These are phyloP conservation scores for Fusarium guadeloupense DNA, from an alignment of 2,329 filamentous ascomycete genomes.

Conservation along the genomic window DNA sequence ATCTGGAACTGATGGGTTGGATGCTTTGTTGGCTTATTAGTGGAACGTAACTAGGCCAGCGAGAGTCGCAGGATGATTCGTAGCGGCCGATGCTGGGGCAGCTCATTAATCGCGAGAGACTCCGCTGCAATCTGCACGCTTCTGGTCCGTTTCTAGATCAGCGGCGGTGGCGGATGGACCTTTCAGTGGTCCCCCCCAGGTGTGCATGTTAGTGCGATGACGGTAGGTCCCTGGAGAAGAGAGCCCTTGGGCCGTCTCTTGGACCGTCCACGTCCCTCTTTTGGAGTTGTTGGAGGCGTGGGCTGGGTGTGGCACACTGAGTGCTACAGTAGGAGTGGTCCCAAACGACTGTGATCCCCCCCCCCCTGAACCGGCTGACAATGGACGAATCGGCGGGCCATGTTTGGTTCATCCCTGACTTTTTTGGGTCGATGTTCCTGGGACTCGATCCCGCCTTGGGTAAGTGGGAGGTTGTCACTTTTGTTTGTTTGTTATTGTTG, in stretches of 20 bases:
- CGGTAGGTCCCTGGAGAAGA: slow-evolving; percentile 8
- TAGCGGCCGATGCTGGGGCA: slow-evolving; percentile 42
- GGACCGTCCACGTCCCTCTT: slow-evolving; percentile 5
- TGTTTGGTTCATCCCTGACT: slow-evolving; percentile 35
- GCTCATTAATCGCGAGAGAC: slow-evolving; percentile 41
- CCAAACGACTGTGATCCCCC: slow-evolving; percentile 27
- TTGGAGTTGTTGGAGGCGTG: slow-evolving; percentile 3
- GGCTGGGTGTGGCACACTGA: slow-evolving; percentile 15
- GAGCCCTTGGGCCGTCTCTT: slow-evolving; percentile 19
- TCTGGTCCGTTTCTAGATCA: slow-evolving; percentile 47
- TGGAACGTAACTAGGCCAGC: slow-evolving; percentile 22
- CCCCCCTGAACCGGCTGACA: slow-evolving; percentile 26
- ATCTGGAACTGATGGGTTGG: background rate
- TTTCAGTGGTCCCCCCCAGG: slow-evolving; percentile 25
- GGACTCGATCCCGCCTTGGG: slow-evolving; percentile 31
- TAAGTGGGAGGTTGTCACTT: slow-evolving; percentile 17
- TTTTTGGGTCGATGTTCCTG: slow-evolving; percentile 36
- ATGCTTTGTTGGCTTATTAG: slow-evolving; percentile 15
- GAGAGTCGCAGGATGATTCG: slow-evolving; percentile 36
- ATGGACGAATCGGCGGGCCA: slow-evolving; percentile 30
- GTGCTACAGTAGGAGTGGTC: slow-evolving; percentile 13
- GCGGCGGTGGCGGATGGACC: slow-evolving; percentile 41
- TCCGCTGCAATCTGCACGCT: slow-evolving; percentile 41
- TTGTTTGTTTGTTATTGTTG: slow-evolving; percentile 2
- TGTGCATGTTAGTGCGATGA: slow-evolving; percentile 21